These are phyloP conservation scores for Arxiozyma bovina DNA, from an alignment of 1,139 yeast genomes.

Conservation along the genomic window DNA sequence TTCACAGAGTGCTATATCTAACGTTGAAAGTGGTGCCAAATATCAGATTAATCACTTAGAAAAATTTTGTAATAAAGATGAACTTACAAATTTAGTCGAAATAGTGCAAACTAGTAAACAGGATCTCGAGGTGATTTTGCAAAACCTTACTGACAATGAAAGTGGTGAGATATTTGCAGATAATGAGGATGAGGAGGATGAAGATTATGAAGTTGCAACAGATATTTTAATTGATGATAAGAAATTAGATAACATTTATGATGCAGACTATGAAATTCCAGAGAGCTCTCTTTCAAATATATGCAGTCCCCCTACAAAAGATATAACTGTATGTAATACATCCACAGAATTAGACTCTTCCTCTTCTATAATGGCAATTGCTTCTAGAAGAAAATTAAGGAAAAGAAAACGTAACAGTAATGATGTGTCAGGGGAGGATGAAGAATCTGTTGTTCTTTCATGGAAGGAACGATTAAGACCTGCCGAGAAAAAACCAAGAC, in stretches of 20 bases:
- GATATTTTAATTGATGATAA: background rate
- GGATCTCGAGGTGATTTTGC: conserved; percentile 23
- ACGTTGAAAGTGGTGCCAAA: conserved; percentile 1
- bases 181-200: conserved; percentile 1
- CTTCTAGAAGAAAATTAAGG: conserved; percentile 7
- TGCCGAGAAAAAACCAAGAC: conserved; percentile 24
- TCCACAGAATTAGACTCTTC: conserved; percentile 1
- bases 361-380: conserved; percentile 4
- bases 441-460: background rate
- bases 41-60: conserved; percentile 17
- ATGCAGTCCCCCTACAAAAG: background rate
- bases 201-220: background rate
- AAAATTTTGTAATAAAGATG: conserved; percentile 25
- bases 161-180: conserved; percentile 7
- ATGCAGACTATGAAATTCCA: background rate
- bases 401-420: conserved; percentile 12
- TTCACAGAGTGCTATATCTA: background rate
- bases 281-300: background rate
- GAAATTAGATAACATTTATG: background rate
- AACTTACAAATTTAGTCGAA: conserved; percentile 28
- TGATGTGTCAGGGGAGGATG: conserved; percentile 6
- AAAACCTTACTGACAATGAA: conserved; percentile 11
- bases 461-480: conserved; percentile 17
- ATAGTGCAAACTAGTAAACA: conserved; percentile 30
- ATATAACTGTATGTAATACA: background rate